phyloP scores from a whole-genome alignment of 768 basidiomycete species.

The Leccinum boreale region DNA sequence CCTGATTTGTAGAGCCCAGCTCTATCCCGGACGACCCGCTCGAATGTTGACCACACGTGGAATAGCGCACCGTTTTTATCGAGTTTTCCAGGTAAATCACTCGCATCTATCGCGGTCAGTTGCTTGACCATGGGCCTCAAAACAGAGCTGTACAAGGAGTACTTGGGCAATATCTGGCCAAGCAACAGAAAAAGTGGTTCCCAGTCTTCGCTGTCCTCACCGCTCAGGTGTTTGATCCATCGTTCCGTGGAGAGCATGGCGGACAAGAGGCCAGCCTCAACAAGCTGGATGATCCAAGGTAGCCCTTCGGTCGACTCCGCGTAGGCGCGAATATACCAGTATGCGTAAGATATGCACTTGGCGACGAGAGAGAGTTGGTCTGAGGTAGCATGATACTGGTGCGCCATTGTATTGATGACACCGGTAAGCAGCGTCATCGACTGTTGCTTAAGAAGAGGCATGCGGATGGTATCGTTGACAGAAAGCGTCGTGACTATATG shows the following conservation, averaged over 20 bases:
- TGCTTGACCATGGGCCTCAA: constrained; percentile 17
- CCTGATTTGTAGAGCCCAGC: constrained; percentile 7
- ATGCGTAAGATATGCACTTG: constrained; percentile 27
- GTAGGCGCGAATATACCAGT: constrained; percentile 30
- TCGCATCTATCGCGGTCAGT: constrained; percentile 12
- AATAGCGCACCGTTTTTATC: constrained; percentile 15
- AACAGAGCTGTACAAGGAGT: constrained; percentile 23
- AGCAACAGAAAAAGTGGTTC: constrained; percentile 26
- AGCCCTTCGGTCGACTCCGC: constrained; percentile 25
- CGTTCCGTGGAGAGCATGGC: constrained; percentile 26
- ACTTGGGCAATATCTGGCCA: constrained; percentile 24
- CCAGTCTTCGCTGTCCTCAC: constrained; percentile 25
- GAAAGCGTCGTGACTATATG: constrained; percentile 28
- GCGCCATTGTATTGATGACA: constrained; percentile 17
- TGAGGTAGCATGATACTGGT: background rate
- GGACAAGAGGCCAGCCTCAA: constrained; percentile 24
- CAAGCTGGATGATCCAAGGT: constrained; percentile 23
- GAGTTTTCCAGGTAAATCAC: constrained; percentile 11
- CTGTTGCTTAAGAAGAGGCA: constrained; percentile 20
- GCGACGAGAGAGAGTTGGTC: constrained; percentile 13
- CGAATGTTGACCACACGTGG: constrained; percentile 21
- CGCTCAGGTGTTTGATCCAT: constrained; percentile 21
- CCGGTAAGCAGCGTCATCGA: constrained; percentile 18
- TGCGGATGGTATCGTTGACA: constrained; percentile 22
- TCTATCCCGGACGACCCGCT: constrained; percentile 17